Evolutionary conservation across 2,329 filamentous ascomycete genomes (phyloP), one percentile per base, ranked within the genome.

Genomic region (Xylaria sp.): DNA sequence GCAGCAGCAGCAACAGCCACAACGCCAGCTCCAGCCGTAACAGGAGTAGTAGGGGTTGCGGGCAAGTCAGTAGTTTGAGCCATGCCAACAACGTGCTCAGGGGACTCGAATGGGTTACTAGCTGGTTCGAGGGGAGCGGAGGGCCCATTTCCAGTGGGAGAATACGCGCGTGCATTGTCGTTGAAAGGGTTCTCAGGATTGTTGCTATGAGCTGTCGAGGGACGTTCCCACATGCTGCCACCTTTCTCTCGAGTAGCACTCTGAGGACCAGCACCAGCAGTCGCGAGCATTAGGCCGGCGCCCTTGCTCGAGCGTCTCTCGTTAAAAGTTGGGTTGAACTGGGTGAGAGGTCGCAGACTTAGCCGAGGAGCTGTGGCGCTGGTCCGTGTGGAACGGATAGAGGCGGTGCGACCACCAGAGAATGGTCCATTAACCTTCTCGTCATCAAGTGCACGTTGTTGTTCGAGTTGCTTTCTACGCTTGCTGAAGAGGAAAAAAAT

Each of bases 341-440:
- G 88, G 40, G 92, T 94, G 49, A 95, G 85, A 2, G 93, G 93
- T 51, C 92, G 89, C 55, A 97, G 83, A 72, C 92, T 96, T 63
- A 97, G 83, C 64, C 89, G 89, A n/a, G 93, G 92, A 44, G 93
- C 88, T 33, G 80, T 84, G 29, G 82, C 80, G 65, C 75, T 78
- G 64, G 79, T 83, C 67, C 74, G 79, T 57, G 78, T 75, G 55
- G 79, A 78, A 51, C 51, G 65, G 62, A 62, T 74, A 69, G 63
- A 74, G 47, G 73, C 71, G 47, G 76, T 67, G 35, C 75, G 72
- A 41, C 74, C 74, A 41, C 75, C 75, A 49, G 73, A 74, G 44
- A 77, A 76, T 8, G 78, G 73, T 3, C 78, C 76, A 59, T 80
- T 73, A 57, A 78, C 71, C 78, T 93, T 93, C 76, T 93, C 90